Base-by-base conservation (phyloP, 2,329 filamentous ascomycete genomes). In the Colletotrichum sansevieriae region DNA sequence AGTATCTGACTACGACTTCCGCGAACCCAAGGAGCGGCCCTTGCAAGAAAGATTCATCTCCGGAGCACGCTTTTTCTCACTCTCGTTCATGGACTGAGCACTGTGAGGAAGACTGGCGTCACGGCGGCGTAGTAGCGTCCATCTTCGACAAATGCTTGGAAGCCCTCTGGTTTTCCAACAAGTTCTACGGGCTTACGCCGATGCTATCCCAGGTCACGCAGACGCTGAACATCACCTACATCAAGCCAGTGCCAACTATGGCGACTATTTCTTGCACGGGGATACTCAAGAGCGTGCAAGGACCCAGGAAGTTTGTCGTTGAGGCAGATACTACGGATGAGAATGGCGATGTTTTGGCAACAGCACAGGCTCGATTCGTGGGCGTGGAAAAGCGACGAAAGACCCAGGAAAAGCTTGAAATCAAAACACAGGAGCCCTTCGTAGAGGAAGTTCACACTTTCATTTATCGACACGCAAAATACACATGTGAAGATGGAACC, bases 21-120 rank as follows among this genome's bases (percentile, higher is more conserved):
- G 12, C 15, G 25, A 13, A 39, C 3, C 22, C 15, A 11, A 44
- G 3, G 13, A 29, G n/a, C 37, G 9, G 9, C 18, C 43, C 1
- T 33, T 63, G 9, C 18, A 57, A 4, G 33, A 57, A 6, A 0
- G 3, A 0, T n/a, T n/a, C 13, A n/a, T 64, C 11, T 39, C 33
- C 10, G 41, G 41, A 13, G 35, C 35, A 18, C 61, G 52, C 29
- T 64, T 46, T 33, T 63, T 64, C 41, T 18, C 57, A 18, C 49
- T 43, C 18, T 18, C 18, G 18, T 1, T 2, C 52, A 57, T 1
- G 0, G 18, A 3, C 3, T 64, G 2, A 57, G 61, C 43, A 64
- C 52, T 5, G 3, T 49, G 3, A 57, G 41, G 39, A 57, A 3
- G 20, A 57, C 2, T 37, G 41, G 43, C 10, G 33, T 3, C 51